These are phyloP conservation scores for Teratosphaeria zuluensis DNA, from an alignment of 2,329 filamentous ascomycete species.

Conservation along the genomic window DNA sequence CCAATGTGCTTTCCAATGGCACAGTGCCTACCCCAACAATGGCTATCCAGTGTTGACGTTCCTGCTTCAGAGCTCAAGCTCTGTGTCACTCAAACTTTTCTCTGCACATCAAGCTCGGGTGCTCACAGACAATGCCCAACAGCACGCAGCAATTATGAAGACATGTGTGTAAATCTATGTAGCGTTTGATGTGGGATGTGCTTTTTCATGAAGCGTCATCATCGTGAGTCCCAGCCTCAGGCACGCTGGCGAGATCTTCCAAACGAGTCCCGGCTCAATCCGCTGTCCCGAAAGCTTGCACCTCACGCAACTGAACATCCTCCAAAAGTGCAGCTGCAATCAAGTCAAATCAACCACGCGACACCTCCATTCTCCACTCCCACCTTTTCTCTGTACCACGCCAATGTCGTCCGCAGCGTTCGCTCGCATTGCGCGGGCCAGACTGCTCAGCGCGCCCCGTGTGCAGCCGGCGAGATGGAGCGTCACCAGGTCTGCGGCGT, in stretches of 20 bases:
- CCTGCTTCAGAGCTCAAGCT: neutral
- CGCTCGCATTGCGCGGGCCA: constrained; percentile 14
- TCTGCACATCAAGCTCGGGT: neutral
- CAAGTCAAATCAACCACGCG: neutral
- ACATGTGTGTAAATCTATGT: neutral
- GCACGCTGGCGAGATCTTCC: neutral
- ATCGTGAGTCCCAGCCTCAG: neutral
- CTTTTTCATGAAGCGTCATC: too few species aligned
- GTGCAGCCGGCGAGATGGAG: constrained; percentile 5
- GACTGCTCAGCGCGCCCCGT: constrained; percentile 9
- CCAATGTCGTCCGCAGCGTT: constrained; percentile 15
- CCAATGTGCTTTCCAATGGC: too few species aligned
- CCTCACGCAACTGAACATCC: neutral
- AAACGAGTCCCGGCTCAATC: too few species aligned
- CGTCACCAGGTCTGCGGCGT: constrained; percentile 7
- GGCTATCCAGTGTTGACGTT: neutral
- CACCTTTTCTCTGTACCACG: neutral
- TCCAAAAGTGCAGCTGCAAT: neutral
- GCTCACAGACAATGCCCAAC: neutral
- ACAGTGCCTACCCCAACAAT: too few species aligned
- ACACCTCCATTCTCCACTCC: neutral
- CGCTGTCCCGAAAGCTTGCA: neutral
- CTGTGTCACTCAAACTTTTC: neutral
- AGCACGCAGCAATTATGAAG: neutral
- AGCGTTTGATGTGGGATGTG: too few species aligned